Conservation (phyloP, 2,329 filamentous ascomycete genomes). For the Ilyonectria mors-panacis region DNA sequence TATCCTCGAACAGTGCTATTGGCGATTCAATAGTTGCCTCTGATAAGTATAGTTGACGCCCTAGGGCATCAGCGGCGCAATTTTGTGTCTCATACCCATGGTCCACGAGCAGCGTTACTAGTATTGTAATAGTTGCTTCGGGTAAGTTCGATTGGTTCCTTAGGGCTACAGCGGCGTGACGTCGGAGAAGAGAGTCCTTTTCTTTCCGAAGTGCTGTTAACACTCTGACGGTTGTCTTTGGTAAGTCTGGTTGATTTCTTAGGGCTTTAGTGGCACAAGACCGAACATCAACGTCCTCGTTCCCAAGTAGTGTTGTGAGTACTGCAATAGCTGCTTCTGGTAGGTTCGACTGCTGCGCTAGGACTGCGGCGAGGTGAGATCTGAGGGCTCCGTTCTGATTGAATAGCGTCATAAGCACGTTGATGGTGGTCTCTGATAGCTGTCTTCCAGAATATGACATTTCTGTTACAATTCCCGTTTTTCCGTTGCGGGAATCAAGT, state of each 20-base stretch:
- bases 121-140: background rate
- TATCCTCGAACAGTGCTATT: too few species aligned
- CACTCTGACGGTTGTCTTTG: background rate
- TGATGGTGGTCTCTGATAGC: background rate
- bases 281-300: too few species aligned
- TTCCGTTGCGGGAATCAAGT: too few species aligned
- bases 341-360: too few species aligned
- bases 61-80: background rate
- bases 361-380: too few species aligned
- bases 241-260: background rate
- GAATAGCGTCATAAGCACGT: too few species aligned
- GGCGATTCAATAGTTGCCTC: background rate
- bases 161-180: background rate
- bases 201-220: background rate
- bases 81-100: fast-evolving
- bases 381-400: too few species aligned
- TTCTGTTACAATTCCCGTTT: too few species aligned
- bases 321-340: too few species aligned
- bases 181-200: background rate
- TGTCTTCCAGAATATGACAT: too few species aligned
- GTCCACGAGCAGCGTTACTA: background rate
- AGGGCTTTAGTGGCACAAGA: too few species aligned
- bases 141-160: background rate
- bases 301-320: too few species aligned
- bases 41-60: background rate